Percentiles rank a stretch among this genome's conserved stretches.
These are phyloP conservation scores for Blumeria hordei DNA, from an alignment of 2,329 filamentous ascomycete genomes.

Conservation along the genomic window DNA sequence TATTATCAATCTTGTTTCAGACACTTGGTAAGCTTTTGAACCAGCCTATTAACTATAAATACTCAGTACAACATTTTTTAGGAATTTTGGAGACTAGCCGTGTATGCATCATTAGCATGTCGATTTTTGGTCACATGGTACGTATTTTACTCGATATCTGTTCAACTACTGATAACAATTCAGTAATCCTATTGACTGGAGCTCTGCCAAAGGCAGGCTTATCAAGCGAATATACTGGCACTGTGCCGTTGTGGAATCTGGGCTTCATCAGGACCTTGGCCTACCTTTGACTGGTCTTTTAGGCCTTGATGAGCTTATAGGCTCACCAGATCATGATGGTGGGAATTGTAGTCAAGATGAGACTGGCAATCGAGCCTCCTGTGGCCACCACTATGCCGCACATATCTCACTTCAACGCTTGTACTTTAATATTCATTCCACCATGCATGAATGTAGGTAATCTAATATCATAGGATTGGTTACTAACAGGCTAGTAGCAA, in stretches of 20 bases:
- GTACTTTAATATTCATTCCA: slow-evolving; percentile 26
- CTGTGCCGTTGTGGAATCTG: slow-evolving; percentile 29
- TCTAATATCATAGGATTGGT: no score
- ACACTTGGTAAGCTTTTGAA: no score
- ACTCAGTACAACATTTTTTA: no score
- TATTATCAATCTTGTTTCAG: no score
- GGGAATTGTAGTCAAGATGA: slow-evolving; percentile 22
- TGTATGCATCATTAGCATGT: no score
- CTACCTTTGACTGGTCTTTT: slow-evolving; percentile 30
- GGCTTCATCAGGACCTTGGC: slow-evolving; percentile 32
- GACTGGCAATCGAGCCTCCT: slow-evolving; percentile 23
- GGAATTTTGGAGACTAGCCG: no score
- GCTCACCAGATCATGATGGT: slow-evolving; percentile 27
- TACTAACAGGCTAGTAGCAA: no score
- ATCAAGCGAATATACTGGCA: slow-evolving; percentile 31
- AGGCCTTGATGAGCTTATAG: slow-evolving; percentile 26
- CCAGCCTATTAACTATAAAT: no score
- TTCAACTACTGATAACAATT: no score
- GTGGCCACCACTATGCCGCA: slow-evolving; percentile 33
- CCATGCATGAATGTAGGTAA: slow-evolving; percentile 15
- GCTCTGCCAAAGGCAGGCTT: slow-evolving; percentile 23
- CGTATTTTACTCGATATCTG: no score
- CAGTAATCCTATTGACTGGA: slow-evolving; percentile 1
- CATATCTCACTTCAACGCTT: slow-evolving; percentile 31
- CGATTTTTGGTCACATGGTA: no score